Evolutionary conservation across 257 asterid species (phyloP), one percentile per base, ranked within the genome.

Genomic region (Solanum chaucha): DNA sequence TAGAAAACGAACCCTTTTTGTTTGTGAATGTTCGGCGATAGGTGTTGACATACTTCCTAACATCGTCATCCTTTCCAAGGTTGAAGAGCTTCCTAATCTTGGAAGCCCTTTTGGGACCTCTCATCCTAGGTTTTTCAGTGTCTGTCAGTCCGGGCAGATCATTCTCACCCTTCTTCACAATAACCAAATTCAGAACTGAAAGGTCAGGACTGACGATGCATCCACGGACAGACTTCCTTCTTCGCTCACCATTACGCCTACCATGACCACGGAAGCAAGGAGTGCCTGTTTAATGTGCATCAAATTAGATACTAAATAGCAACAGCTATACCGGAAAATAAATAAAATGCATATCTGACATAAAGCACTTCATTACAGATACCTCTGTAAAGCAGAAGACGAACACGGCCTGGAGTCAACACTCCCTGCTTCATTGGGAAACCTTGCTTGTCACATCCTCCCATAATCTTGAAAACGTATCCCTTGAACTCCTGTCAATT

Each of bases 371-470:
- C 22, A 6, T 51, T 48, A 48, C 30, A 51, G 10, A 28, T 81
- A 81, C 85, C 85, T 81, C 85, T 22, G 70, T 81, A 0, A 14
- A 81, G 68, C 70, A 81, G 70, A 48, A 81, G 85, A 30, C 85
- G 85, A 81, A 81, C 85, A 9, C 85, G 85, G 68, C 85, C 85
- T 28, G 85, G 85, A 81, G 85, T 81, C 3, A 81, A 51, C 44
- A 81, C 85, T 81, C 85, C 85, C 85, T 81, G 85, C 85, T 81
- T 81, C 85, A 81, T 81, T 81, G 85, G 85, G 15, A 81, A 81
- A 81, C 85, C 85, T 48, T 81, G 85, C 20, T 81, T 81, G 85
- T 81, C 85, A 48, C 85, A 81, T 81, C 85, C 85, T 81, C 85
- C 85, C 85, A 81, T 81, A 30, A 81, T 81, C 85, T 81, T 81